Conservation (phyloP, 768 basidiomycete genomes). For the Crucibulum laeve region DNA sequence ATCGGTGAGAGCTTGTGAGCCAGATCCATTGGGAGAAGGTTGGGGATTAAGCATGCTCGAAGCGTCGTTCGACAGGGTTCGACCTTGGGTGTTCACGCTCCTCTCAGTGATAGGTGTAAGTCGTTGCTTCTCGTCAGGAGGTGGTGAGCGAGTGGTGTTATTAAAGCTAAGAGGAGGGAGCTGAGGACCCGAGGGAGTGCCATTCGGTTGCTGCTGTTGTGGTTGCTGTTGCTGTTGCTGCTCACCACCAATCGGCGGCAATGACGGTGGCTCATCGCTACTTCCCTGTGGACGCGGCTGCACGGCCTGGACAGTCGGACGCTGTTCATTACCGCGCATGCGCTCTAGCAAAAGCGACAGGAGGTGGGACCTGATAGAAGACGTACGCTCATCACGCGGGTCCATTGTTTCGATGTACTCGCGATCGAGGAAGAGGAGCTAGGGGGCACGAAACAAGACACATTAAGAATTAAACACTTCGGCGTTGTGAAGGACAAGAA, state of each 20-base stretch:
- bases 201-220: constrained; percentile 7
- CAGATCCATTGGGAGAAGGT: constrained; percentile 2
- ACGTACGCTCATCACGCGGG: constrained; percentile 74
- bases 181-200: constrained; percentile 31
- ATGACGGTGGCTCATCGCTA: constrained; percentile 24
- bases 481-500: not conserved
- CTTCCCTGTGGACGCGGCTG: constrained; percentile 14
- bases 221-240: constrained; percentile 8
- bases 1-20: too few species aligned
- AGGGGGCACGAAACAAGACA: constrained; percentile 9
- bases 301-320: constrained; percentile 7
- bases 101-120: constrained; percentile 15
- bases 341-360: constrained; percentile 59
- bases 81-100: not conserved
- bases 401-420: constrained; percentile 77
- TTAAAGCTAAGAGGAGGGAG: constrained; percentile 61
- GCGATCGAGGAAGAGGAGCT: constrained; percentile 87
- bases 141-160: constrained; percentile 3
- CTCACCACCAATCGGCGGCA: constrained; percentile 29
- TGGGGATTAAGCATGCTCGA: not conserved
- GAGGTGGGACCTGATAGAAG: constrained; percentile 58
- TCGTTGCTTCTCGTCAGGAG: constrained; percentile 11
- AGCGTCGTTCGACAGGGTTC: not conserved
- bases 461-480: not conserved
- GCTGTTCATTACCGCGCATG: constrained; percentile 40